These are phyloP conservation scores for Nicotiana noctiflora DNA, from an alignment of 257 asterid species.

Conservation along the genomic window DNA sequence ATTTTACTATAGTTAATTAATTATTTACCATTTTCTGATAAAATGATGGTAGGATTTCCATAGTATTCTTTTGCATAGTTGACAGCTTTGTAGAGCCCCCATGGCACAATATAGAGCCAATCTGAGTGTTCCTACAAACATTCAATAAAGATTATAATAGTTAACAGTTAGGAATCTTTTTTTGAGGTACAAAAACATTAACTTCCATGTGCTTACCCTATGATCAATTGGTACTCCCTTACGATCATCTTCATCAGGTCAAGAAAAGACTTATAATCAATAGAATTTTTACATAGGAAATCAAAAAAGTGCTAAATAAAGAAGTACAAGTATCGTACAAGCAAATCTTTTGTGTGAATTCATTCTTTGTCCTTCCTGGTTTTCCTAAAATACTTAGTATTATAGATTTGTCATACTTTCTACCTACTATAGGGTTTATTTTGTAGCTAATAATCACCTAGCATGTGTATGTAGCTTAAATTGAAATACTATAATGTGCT, in stretches of 20 bases:
- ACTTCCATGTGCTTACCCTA: conserved; percentile 37
- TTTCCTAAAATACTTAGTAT: too few relatives aligned
- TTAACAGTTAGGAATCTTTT: background rate
- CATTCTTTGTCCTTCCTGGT: too few relatives aligned
- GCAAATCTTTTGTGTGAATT: too few relatives aligned
- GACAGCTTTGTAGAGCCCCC: conserved; percentile 90
- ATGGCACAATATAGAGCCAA: conserved; percentile 90
- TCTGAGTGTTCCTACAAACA: conserved; percentile 56
- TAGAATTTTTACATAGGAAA: background rate
- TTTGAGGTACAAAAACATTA: background rate
- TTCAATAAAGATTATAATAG: background rate
- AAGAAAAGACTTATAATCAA: background rate
- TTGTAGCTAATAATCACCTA: too few relatives aligned
- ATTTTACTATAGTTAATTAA: background rate
- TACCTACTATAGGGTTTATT: too few relatives aligned
- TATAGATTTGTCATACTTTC: too few relatives aligned
- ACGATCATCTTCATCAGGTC: conserved; percentile 36
- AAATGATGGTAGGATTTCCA: conserved; percentile 63
- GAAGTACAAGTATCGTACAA: too few relatives aligned
- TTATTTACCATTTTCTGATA: conserved; percentile 73
- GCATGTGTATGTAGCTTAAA: too few relatives aligned
- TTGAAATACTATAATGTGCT: too few relatives aligned
- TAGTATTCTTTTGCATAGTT: conserved; percentile 70
- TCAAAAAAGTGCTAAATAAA: too few relatives aligned
- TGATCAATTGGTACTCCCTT: conserved; percentile 86